These are phyloP conservation scores for Periconia sp. DNA, from an alignment of 2,329 filamentous ascomycete genomes.

Conservation along the genomic window DNA sequence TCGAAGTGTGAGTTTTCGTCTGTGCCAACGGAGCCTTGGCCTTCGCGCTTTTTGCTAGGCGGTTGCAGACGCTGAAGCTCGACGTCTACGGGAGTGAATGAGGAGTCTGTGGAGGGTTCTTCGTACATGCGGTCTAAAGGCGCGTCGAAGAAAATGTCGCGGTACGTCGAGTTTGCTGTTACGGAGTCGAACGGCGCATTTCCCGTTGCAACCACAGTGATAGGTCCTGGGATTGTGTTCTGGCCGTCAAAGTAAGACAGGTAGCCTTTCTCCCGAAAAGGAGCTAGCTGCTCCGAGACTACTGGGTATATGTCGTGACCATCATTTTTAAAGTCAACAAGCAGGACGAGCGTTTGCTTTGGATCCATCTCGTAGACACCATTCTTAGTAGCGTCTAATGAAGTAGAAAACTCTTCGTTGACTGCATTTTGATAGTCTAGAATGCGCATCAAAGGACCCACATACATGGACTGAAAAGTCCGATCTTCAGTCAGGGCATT, in stretches of 20 bases:
- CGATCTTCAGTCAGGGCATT: conserved; percentile 53
- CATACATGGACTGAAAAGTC: conserved; percentile 59
- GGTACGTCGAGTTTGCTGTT: conserved; percentile 53
- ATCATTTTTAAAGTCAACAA: conserved; percentile 59
- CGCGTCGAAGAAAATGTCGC: conserved; percentile 64
- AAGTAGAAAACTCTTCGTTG: conserved; percentile 40
- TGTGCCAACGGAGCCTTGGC: conserved; percentile 56
- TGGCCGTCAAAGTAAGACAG: conserved; percentile 59
- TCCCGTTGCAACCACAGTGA: conserved; percentile 62
- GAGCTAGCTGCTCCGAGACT: conserved; percentile 50
- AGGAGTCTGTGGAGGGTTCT: conserved; percentile 11
- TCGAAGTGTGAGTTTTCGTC: conserved; percentile 44
- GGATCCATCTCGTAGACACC: conserved; percentile 60
- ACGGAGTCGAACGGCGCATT: conserved; percentile 59
- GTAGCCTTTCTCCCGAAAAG: conserved; percentile 57
- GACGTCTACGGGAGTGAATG: background rate
- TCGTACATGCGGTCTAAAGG: conserved; percentile 50
- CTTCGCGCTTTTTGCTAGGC: conserved; percentile 15
- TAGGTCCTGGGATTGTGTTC: conserved; percentile 47
- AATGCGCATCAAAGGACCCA: conserved; percentile 58
- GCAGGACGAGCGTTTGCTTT: conserved; percentile 56
- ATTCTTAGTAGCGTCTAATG: conserved; percentile 31
- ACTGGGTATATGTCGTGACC: conserved; percentile 45
- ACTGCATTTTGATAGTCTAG: conserved; percentile 57
- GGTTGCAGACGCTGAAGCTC: conserved; percentile 1